These are phyloP conservation scores for Exophiala aquamarina DNA, from an alignment of 2,329 filamentous ascomycete species.

Conservation along the genomic window DNA sequence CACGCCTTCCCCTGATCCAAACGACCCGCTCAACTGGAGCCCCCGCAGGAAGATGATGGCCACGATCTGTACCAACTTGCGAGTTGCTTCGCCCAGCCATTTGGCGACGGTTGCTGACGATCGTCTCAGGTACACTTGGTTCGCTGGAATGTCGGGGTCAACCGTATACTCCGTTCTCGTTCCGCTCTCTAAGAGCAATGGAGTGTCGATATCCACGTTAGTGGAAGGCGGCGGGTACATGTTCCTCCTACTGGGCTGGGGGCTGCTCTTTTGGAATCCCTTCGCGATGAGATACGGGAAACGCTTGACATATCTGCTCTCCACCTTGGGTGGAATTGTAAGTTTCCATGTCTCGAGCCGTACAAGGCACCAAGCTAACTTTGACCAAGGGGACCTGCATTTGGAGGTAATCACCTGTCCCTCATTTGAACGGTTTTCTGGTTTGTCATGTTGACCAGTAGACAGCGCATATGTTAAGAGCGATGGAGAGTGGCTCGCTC, in stretches of 20 bases:
- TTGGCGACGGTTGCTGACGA: constrained; percentile 12
- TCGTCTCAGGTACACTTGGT: constrained; percentile 35
- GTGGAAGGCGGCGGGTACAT: constrained; percentile 51
- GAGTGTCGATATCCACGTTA: constrained; percentile 43
- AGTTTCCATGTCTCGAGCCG: constrained; percentile 11
- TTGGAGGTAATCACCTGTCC: background rate
- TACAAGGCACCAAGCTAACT: too few relatives aligned
- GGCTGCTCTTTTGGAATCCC: constrained; percentile 45
- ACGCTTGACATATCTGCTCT: constrained; percentile 29
- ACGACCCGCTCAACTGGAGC: constrained; percentile 43
- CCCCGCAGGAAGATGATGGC: constrained; percentile 35
- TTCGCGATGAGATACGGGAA: constrained; percentile 47
- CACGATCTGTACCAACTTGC: constrained; percentile 37
- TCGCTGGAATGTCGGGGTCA: constrained; percentile 34
- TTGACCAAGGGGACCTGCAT: background rate
- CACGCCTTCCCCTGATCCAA: constrained; percentile 38
- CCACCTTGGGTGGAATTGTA: constrained; percentile 33
- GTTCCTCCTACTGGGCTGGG: constrained; percentile 41
- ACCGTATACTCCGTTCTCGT: constrained; percentile 37
- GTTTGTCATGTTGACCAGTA: background rate
- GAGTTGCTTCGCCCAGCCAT: constrained; percentile 19
- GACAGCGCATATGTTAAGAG: constrained; percentile 44
- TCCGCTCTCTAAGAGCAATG: constrained; percentile 43
- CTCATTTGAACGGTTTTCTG: background rate
- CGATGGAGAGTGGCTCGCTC: constrained; percentile 50